Evolutionary conservation across 1,284 basidiomycete species (phyloP), one percentile per base, ranked within the genome.

Genomic region (Ceraceosorus bombacis): DNA sequence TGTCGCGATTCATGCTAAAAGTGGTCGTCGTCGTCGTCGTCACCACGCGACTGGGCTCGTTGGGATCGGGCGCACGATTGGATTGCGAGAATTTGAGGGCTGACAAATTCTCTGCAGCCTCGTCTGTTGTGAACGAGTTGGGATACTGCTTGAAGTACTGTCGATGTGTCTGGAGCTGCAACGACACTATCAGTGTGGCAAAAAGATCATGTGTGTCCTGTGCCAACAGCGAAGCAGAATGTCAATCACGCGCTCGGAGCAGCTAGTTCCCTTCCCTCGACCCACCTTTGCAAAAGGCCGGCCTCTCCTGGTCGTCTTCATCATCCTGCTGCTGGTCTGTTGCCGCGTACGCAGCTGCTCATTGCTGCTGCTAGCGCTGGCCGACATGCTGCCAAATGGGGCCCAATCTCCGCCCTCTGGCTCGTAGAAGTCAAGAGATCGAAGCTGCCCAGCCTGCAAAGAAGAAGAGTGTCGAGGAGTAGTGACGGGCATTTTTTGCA

Each of bases 1-100:
- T 98, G 53, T 98, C 94, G 68, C 92, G 86, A 67, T 90, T 92
- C 95, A 99, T 98, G 64, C 91, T 93, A 80, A 99, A 99, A 27
- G 95, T 98, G 50, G 95, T 99, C 7, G 94, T 98, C 5, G 95
- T 98, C 0, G 95, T 98, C 1, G 94, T 98, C 69, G 95, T 97
- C 73, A 98, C 88, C 78, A 99, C 91, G 73, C 94, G 87, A 78
- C 89, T 86, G 65, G 92, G 91, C 80, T 98, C 93, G 80, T 90
- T 88, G 62, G 95, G 93, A 83, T 98, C 95, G 71, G 93, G 90
- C 62, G 90, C 88, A 70, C 95, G 90, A 80, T 94, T 95, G 58
- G 94, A 97, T 81, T 99, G 95, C 36, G 93, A 94, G 78, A 99
- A 99, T 79, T 97, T 96, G 77, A 98, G 86, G 3, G 90, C 91